Percentiles rank a stretch among this genome's conserved stretches.
Conservation (phyloP, 768 basidiomycete genomes). For the Albatrellus ellisii region DNA sequence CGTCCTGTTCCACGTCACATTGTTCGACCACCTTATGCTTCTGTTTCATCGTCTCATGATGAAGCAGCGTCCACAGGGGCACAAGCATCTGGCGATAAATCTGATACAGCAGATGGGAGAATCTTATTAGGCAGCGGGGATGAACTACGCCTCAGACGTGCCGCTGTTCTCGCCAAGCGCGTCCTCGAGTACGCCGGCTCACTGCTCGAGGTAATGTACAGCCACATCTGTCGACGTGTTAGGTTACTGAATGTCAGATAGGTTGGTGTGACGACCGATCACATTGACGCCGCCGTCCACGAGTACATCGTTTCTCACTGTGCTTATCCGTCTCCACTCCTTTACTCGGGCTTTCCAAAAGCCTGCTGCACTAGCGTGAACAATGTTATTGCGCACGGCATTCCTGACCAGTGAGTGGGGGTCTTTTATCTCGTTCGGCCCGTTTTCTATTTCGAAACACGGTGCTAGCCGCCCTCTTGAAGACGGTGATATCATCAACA, state of each 20-base stretch:
- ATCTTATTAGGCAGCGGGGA: slow-evolving; percentile 5
- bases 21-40: slow-evolving; percentile 36
- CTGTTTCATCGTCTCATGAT: neutral
- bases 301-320: slow-evolving; percentile 48
- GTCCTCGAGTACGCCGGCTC: slow-evolving; percentile 9
- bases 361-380: slow-evolving; percentile 84
- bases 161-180: slow-evolving; percentile 6
- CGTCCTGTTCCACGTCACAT: slow-evolving; percentile 45
- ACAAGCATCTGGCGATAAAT: slow-evolving; percentile 4
- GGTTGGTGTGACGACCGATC: slow-evolving; percentile 63
- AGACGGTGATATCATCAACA: slow-evolving; percentile 77
- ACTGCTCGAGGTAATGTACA: slow-evolving; percentile 8
- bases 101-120: too few species aligned
- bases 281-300: slow-evolving; percentile 62
- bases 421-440: neutral
- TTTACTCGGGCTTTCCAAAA: slow-evolving; percentile 61
- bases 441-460: slow-evolving; percentile 1
- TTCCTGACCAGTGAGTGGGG: slow-evolving; percentile 72
- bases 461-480: slow-evolving; percentile 76
- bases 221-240: neutral
- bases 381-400: slow-evolving; percentile 78
- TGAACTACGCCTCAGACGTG: slow-evolving; percentile 8
- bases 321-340: slow-evolving; percentile 82
- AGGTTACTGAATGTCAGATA: slow-evolving; percentile 18
- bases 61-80: neutral